Conservation (phyloP, 345 rosid genomes). For the Eutrema japonicum region DNA sequence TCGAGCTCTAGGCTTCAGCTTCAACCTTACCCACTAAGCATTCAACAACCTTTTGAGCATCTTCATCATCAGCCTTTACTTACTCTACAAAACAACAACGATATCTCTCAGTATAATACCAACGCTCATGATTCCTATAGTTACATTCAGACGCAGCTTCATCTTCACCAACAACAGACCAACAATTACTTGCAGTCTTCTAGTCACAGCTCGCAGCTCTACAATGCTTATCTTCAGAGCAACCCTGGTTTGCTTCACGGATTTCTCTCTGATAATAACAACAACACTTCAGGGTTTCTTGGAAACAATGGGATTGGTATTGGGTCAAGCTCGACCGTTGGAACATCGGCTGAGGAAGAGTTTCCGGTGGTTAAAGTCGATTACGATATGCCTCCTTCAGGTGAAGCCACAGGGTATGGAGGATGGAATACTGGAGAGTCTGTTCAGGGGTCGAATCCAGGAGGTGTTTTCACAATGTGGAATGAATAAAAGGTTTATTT, state of each 20-base stretch:
- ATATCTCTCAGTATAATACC: constrained; percentile 60
- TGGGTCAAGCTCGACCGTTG: constrained; percentile 54
- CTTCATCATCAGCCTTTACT: constrained; percentile 62
- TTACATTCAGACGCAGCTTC: constrained; percentile 81
- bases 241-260: constrained; percentile 79
- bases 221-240: constrained; percentile 68
- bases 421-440: constrained; percentile 76
- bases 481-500: constrained; percentile 52
- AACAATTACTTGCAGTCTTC: constrained; percentile 51
- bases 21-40: constrained; percentile 69
- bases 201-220: constrained; percentile 58
- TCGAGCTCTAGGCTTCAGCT: constrained; percentile 54
- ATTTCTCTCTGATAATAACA: constrained; percentile 54
- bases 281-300: constrained; percentile 57
- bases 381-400: constrained; percentile 68
- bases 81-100: constrained; percentile 71
- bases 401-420: constrained; percentile 56
- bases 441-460: constrained; percentile 73
- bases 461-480: constrained; percentile 88
- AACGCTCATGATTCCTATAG: constrained; percentile 62
- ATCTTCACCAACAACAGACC: constrained; percentile 62
- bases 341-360: constrained; percentile 60
- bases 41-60: constrained; percentile 62
- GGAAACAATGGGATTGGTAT: constrained; percentile 63
- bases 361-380: constrained; percentile 77